phyloP scores from a whole-genome alignment of 768 basidiomycete species.

The Rhodocollybia butyracea region DNA sequence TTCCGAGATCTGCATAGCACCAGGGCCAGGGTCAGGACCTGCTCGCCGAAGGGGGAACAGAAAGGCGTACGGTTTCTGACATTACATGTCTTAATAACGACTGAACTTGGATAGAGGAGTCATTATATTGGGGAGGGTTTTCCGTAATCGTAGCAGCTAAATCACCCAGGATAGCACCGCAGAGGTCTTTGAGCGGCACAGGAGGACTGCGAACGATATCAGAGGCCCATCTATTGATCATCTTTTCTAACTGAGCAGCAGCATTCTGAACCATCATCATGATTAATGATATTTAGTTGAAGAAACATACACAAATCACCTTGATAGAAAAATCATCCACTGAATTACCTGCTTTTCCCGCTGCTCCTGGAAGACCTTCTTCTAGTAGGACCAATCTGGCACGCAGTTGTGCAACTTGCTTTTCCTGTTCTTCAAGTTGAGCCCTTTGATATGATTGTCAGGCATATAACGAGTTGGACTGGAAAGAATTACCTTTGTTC shows the following conservation, averaged over 20 bases:
- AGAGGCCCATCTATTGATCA: constrained; percentile 86
- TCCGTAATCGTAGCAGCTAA: constrained; percentile 47
- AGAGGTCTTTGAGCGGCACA: constrained; percentile 47
- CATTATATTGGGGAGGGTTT: constrained; percentile 36
- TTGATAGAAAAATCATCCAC: constrained; percentile 89
- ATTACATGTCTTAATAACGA: constrained; percentile 79
- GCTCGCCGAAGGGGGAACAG: constrained; percentile 39
- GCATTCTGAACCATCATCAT: constrained; percentile 75
- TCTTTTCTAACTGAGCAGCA: constrained; percentile 76
- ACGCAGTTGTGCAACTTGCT: constrained; percentile 72
- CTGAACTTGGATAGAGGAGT: constrained; percentile 70
- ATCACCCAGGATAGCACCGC: constrained; percentile 57
- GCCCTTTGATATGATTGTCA: no score
- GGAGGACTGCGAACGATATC: constrained; percentile 64
- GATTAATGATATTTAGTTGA: constrained; percentile 2
- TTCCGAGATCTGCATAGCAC: constrained; percentile 48
- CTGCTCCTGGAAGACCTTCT: constrained; percentile 39
- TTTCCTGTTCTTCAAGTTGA: constrained; percentile 81
- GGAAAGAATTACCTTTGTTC: no score
- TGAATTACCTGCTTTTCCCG: constrained; percentile 52
- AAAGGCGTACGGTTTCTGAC: constrained; percentile 45
- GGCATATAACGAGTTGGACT: no score
- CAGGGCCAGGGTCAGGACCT: constrained; percentile 12
- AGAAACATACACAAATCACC: constrained; percentile 31
- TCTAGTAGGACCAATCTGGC: constrained; percentile 72